Evolutionary conservation across 495 filamentous ascomycete genomes (phyloP), one percentile per base, ranked within the genome.

Genomic region (Talaromyces adpressus): DNA sequence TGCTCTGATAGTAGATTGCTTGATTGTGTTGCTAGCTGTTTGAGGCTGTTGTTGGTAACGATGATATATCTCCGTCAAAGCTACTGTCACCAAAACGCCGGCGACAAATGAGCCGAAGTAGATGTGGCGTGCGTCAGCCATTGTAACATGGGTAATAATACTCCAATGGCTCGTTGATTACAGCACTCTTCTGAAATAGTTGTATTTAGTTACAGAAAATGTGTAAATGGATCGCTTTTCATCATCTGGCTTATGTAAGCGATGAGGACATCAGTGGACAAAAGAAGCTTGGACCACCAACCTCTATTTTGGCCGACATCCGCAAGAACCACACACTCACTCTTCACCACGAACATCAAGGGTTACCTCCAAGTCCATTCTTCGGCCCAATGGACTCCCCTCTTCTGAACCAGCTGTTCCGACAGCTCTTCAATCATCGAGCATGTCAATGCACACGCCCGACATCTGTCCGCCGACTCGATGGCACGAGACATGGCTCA

Each of bases 351-450:
- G 18, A 22, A 9, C 18, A 49, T 49, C 45, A 49, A 20, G n/a
- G 5, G 18, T 22, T 23, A 29, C 11, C n/a, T 7, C 6, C 22
- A 23, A 16, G 16, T 56, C 57, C 34, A 47, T 16, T 41, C 36
- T 54, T 14, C 36, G 18, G 20, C 11, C 7, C 61, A 65, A 98
- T 98, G 93, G 93, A 97, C 77, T 92, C 91, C 23, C 87, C 87
- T 41, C 72, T 90, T 51, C 80, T 93, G 64, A 85, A 82, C 41
- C 89, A 87, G 74, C 80, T 97, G 73, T 92, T 98, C 68, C 82
- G 87, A 64, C 88, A 89, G 73, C 84, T 98, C 18, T 93, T 96
- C 63, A 84, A 84, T 30, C 91, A 90, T 69, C 77, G 78, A 25
- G 73, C 77, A 29, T 92, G 90, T 64, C 85, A 84, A 66, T 84